Percentiles rank a stretch among this genome's conserved stretches.
Conservation (phyloP, 1,139 yeast species). For the Nematodospora anomalae region DNA sequence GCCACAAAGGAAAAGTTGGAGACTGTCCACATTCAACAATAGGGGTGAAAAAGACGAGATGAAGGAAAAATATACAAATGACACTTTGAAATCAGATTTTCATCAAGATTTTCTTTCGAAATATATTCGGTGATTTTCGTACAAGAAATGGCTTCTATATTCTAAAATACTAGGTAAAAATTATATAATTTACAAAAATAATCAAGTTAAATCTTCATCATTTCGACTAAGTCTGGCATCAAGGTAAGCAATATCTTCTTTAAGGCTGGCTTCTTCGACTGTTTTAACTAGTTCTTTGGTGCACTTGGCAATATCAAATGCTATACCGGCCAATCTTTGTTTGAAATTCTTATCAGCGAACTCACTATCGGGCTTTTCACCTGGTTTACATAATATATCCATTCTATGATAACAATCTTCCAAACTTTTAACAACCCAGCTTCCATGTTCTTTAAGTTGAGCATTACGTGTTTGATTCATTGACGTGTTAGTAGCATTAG, state of each 20-base stretch:
- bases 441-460: conserved; percentile 84
- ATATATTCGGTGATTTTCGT: conserved; percentile 46
- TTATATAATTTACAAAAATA: not conserved
- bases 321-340: conserved; percentile 92
- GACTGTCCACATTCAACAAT: conserved; percentile 48
- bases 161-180: not conserved
- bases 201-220: conserved; percentile 35
- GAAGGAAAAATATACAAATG: conserved; percentile 51
- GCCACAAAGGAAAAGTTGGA: conserved; percentile 49
- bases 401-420: conserved; percentile 84
- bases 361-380: conserved; percentile 54
- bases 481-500: conserved; percentile 83
- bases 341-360: conserved; percentile 87
- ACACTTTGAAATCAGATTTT: conserved; percentile 64
- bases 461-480: conserved; percentile 87
- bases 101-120: conserved; percentile 72
- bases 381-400: conserved; percentile 59
- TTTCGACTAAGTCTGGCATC: conserved; percentile 45
- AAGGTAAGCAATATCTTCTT: conserved; percentile 65
- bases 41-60: conserved; percentile 22
- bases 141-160: not conserved
- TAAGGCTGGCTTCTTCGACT: conserved; percentile 89
- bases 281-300: conserved; percentile 94
- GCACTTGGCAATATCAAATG: conserved; percentile 94
- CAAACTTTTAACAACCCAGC: conserved; percentile 83